These are phyloP conservation scores for Hordeum vulgare DNA, from an alignment of 176 grass and related monocot genomes.

Conservation along the genomic window DNA sequence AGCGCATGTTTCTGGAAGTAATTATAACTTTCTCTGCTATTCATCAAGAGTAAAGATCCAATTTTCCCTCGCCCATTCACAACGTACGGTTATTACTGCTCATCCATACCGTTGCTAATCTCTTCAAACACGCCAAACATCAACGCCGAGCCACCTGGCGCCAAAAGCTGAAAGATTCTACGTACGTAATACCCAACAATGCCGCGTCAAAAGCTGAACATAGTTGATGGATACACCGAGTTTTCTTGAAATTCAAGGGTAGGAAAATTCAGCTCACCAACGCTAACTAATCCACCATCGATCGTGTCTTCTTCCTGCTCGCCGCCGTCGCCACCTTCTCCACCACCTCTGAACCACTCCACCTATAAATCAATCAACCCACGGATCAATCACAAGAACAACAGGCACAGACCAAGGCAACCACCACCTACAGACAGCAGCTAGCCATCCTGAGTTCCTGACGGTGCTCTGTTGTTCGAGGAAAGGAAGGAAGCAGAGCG, in stretches of 20 bases:
- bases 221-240: background rate
- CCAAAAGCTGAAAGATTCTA: background rate
- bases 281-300: background rate
- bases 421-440: background rate
- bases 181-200: background rate
- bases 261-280: background rate
- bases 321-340: background rate
- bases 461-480: background rate
- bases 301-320: background rate
- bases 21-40: background rate
- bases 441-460: background rate
- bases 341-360: background rate
- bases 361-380: slow-evolving; percentile 15
- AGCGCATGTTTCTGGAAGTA: background rate
- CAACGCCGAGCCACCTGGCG: background rate
- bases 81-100: background rate
- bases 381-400: background rate
- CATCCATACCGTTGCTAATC: background rate
- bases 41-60: background rate
- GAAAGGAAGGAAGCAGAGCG: background rate
- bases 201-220: background rate
- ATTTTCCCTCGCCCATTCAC: background rate
- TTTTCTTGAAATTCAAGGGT: background rate
- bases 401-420: background rate
- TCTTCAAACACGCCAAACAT: background rate